Evolutionary conservation across 2,329 filamentous ascomycete genomes (phyloP).

Genomic region (Fusarium tuaranense): DNA sequence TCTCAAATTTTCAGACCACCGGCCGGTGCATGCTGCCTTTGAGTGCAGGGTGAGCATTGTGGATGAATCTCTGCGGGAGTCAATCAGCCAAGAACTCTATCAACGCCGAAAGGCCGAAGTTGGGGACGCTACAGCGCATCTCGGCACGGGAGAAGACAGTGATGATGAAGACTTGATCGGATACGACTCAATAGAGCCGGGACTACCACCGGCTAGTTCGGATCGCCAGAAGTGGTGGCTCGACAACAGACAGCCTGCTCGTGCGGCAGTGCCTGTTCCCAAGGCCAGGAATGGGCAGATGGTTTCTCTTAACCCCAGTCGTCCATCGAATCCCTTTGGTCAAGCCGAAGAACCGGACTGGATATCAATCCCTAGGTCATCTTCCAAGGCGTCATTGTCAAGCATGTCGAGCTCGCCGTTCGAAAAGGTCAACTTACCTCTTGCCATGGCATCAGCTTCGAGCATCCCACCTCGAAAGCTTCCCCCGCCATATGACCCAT

Average conservation of each 20-base stretch:
- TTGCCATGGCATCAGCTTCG: conserved; percentile 57
- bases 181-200: conserved; percentile 86
- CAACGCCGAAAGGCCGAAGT: conserved; percentile 74
- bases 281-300: conserved; percentile 61
- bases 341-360: conserved; percentile 83
- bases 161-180: conserved; percentile 85
- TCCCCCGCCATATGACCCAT: conserved; percentile 63
- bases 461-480: conserved; percentile 62
- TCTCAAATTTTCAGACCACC: conserved; percentile 91
- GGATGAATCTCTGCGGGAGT: conserved; percentile 78
- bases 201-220: conserved; percentile 75
- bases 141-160: conserved; percentile 64
- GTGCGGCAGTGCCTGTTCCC: conserved; percentile 77
- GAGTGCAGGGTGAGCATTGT: conserved; percentile 85
- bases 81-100: conserved; percentile 81
- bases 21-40: conserved; percentile 94
- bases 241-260: conserved; percentile 78
- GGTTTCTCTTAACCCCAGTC: conserved; percentile 76
- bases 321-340: conserved; percentile 85
- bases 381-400: conserved; percentile 65
- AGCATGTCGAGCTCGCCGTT: conserved; percentile 71
- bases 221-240: conserved; percentile 79
- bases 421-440: conserved; percentile 67
- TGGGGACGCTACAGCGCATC: conserved; percentile 70
- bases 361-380: conserved; percentile 73